A percentile compares a stretch with the other conserved stretches of the same genome.
phyloP scores from a whole-genome alignment of 1,139 yeast species.

The Suhomyces panamericanus region DNA sequence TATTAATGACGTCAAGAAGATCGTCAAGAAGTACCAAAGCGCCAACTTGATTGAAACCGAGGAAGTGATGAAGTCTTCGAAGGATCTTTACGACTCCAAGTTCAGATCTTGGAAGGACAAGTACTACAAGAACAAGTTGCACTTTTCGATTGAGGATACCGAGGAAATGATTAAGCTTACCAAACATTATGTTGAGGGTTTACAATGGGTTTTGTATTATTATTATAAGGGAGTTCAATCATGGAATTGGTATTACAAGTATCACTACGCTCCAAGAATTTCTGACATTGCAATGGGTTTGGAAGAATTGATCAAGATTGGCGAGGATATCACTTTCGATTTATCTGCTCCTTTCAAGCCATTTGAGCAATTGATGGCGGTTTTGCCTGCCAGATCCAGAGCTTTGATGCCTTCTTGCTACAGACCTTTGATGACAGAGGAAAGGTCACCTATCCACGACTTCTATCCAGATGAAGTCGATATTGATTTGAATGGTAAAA shows the following conservation, averaged over 20 bases:
- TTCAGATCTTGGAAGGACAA: slow-evolving; percentile 79
- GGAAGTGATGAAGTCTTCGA: slow-evolving; percentile 60
- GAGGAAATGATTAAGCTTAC: slow-evolving; percentile 62
- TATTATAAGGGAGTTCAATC: slow-evolving; percentile 89
- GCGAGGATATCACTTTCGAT: slow-evolving; percentile 57
- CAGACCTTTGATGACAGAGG: slow-evolving; percentile 86
- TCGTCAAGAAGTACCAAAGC: slow-evolving; percentile 66
- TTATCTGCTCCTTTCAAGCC: slow-evolving; percentile 83
- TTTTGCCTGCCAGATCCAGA: slow-evolving; percentile 89
- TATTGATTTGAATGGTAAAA: slow-evolving; percentile 90
- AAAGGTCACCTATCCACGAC: slow-evolving; percentile 81
- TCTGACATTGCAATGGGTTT: slow-evolving; percentile 80
- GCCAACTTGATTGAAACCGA: slow-evolving; percentile 68
- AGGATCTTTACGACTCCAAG: slow-evolving; percentile 66
- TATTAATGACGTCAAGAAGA: slow-evolving; percentile 38
- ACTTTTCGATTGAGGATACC: slow-evolving; percentile 58
- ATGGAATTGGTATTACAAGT: slow-evolving; percentile 91
- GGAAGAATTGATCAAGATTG: slow-evolving; percentile 43
- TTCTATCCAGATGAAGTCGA: slow-evolving; percentile 91
- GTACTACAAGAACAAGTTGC: slow-evolving; percentile 78
- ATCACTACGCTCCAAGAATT: slow-evolving; percentile 91
- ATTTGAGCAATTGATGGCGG: slow-evolving; percentile 97
- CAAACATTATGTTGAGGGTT: slow-evolving; percentile 87
- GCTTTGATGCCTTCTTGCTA: slow-evolving; percentile 75
- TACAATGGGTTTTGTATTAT: slow-evolving; percentile 93